Base-by-base conservation (phyloP, 1,139 yeast genomes). In the Taiozyma sp. region DNA sequence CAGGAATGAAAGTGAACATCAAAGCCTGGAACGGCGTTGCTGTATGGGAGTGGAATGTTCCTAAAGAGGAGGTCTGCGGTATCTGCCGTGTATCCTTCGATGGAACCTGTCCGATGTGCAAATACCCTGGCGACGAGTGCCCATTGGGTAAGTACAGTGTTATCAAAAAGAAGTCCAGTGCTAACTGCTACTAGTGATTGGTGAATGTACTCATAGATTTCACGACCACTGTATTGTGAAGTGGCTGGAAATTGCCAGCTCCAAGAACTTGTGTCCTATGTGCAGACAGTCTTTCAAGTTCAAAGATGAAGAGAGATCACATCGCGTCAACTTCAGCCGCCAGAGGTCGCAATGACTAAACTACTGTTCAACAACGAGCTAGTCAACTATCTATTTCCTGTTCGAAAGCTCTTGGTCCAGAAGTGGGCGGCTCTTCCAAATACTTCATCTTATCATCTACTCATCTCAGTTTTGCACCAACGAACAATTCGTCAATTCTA, bases 201-300 rank as follows among this genome's bases (percentile, higher is more conserved):
- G 88, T 2, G 81, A 78, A 16, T 89, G 97, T 62, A 79, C 87
- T 8, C 97, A 89, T 65, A 84, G 90, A 53, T 89, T 89, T 67
- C 97, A 89, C 63, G 68, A 80, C 62, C 97, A 89, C 63, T 89
- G 97, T 61, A 81, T 89, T 34, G 66, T 78, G 50, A 84, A 85
- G 61, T 89, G 97, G 97, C 71, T 89, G 21, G 85, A 83, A 43
- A 85, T 85, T 52, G 88, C 83, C 41, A 74, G 84, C 0, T 83
- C 95, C 21, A 80, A 80, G 63, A 95, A 93, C 0, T 72, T 87
- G 22, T 89, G 97, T 67, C 97, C 97, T 2, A 89, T 89, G 97
- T 90, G 97, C 64, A 75, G 97, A 61, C 50, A 47, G 29, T 22
- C 47, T 8, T 58, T 58, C 43, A 47, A 50, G 45, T 50, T 49